Evolutionary conservation across 345 rosid species (phyloP), one percentile per base, ranked within the genome.

Genomic region (Sapria himalayana): DNA sequence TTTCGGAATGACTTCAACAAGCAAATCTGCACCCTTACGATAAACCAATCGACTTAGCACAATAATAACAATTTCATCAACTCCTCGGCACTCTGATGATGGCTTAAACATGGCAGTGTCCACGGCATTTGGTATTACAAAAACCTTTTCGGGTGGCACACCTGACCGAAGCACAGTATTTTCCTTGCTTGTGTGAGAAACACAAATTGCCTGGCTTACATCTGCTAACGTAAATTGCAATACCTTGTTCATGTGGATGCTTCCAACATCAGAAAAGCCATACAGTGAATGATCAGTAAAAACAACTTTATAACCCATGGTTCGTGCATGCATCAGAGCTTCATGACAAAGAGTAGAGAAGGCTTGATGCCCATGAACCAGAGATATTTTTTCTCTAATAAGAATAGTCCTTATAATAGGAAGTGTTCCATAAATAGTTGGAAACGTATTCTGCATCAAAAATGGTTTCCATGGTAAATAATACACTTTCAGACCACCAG

Each of bases 31-130:
- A 43, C 98, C 93, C 54, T 82, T 82, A 24, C 95, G 71, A 61
- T 82, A 89, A 53, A 89, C 98, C 69, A 89, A 48, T 66, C 94
- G 70, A 62, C 98, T 82, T 56, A 89, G 74, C 37, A 89, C 86
- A 52, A 89, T 79, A 46, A 89, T 79, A 41, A 85, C 55, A 17
- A 89, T 76, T 43, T 72, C 81, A 51, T 69, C 56, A 29, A 52
- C 56, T 55, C 56, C 47, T 3, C 70, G 85, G 21, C 76, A 59
- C 33, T 58, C 62, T 17, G 54, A 45, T 41, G 81, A 82, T 27
- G 98, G 94, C 52, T 58, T 74, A 53, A 89, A 89, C 98, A 89
- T 82, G 41, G 93, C 91, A 17, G 94, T 82, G 61, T 89, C 98
- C 59, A 89, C 98, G 19, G 91, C 98, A 82, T 89, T 89, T 21